Evolutionary conservation across 306 rosid genomes (phyloP).

Genomic region (Lagenaria siceraria): DNA sequence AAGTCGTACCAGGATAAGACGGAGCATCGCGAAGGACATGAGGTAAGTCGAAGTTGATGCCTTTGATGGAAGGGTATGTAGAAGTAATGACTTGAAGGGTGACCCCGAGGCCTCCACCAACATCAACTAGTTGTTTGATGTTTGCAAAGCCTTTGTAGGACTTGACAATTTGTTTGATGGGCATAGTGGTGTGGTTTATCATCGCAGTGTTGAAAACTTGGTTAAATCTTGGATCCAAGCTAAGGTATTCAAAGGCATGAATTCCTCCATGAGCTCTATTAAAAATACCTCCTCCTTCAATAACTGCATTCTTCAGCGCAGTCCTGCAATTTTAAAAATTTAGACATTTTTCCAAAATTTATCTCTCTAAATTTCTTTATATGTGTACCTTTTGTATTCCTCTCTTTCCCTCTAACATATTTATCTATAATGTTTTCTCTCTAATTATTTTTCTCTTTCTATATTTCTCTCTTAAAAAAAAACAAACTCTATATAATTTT

Average conservation of each 20-base stretch:
- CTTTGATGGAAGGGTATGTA: conserved; percentile 33
- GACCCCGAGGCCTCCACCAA: conserved; percentile 8
- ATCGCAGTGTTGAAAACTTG: conserved; percentile 39
- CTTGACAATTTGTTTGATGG: conserved; percentile 25
- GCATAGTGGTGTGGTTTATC: conserved; percentile 25
- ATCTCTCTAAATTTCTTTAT: too few species aligned
- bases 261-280: conserved; percentile 26
- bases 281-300: conserved; percentile 31
- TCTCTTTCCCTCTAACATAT: too few species aligned
- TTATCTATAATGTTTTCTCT: too few species aligned
- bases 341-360: too few species aligned
- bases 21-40: conserved; percentile 39
- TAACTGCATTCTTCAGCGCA: conserved; percentile 24
- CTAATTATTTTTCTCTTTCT: too few species aligned
- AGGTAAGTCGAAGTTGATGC: conserved; percentile 29
- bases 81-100: conserved; percentile 34
- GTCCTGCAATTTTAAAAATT: conserved; percentile 21
- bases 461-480: too few species aligned
- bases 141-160: conserved; percentile 31
- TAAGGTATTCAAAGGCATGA: conserved; percentile 23
- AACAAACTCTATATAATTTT: too few species aligned
- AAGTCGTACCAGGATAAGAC: conserved; percentile 25
- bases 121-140: conserved; percentile 28
- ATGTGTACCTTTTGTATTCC: too few species aligned
- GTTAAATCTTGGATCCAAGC: background rate